These are phyloP conservation scores for Piloderma croceum DNA, from an alignment of 768 basidiomycete genomes.

Conservation along the genomic window DNA sequence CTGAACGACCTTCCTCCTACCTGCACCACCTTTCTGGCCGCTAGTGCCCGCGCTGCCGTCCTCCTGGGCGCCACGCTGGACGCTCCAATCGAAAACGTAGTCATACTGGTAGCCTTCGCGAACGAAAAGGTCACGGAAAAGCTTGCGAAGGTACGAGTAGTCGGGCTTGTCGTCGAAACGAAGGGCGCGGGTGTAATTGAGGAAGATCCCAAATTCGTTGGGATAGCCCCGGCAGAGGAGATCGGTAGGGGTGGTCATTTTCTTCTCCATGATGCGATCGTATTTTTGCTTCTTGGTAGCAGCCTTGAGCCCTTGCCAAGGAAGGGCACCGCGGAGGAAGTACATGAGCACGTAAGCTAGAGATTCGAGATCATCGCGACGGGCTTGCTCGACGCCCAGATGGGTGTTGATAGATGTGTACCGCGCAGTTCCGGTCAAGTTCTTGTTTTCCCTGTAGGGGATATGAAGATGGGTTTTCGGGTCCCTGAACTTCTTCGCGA, in stretches of 20 bases:
- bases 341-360: conserved; percentile 87
- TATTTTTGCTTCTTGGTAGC: conserved; percentile 87
- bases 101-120: conserved; percentile 50
- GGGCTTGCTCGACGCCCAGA: conserved; percentile 74
- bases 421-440: conserved; percentile 74
- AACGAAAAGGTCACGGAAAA: conserved; percentile 45
- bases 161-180: conserved; percentile 57
- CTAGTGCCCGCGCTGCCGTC: conserved; percentile 42
- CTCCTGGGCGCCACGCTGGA: conserved; percentile 44
- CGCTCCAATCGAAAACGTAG: conserved; percentile 55
- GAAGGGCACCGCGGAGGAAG: conserved; percentile 75
- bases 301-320: conserved; percentile 81
- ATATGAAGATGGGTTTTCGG: conserved; percentile 81
- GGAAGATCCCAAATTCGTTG: conserved; percentile 54
- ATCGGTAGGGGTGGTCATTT: conserved; percentile 75
- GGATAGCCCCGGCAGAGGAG: conserved; percentile 75
- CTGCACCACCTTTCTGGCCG: conserved; percentile 4
- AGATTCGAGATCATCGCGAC: conserved; percentile 77
- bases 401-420: conserved; percentile 85
- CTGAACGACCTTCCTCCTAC: conserved; percentile 72
- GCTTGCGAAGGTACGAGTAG: conserved; percentile 53
- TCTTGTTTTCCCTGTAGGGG: conserved; percentile 82
- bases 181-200: conserved; percentile 51
- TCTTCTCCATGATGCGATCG: conserved; percentile 85
- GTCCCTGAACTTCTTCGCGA: conserved; percentile 80